Evolutionary conservation across 176 grass and related monocot species (phyloP), one percentile per base, ranked within the genome.

Genomic region (Poa annua): DNA sequence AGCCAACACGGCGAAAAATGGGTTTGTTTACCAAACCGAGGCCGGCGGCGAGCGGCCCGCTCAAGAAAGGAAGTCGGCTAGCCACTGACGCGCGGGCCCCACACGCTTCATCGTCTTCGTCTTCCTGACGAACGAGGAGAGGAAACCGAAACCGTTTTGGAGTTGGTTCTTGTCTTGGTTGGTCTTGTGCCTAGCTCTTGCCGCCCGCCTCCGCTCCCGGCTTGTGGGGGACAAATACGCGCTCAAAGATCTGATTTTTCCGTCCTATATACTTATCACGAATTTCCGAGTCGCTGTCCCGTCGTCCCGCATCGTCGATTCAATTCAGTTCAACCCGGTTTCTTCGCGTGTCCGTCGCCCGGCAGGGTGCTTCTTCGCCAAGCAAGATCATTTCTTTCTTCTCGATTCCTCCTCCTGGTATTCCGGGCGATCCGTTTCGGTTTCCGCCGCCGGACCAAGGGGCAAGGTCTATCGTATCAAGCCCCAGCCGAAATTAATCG

Each of bases 41-140:
- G 66, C 59, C 44, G 61, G 4, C 61, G 61, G 61, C 61, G 66
- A 45, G 5, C 0, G 20, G 67, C n/a, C n/a, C n/a, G n/a, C 67
- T 71, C 38, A 24, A 71, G 11, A 45, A 24, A 71, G 11, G 24
- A 70, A 70, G 67, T 71, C 67, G n/a, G 67, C 44, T 47, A 47
- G 11, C n/a, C 14, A 64, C 26, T 33, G 62, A 34, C 68, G 16
- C 26, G 68, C 68, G 41, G 68, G 21, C 6, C 68, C 68, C 68
- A 48, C 68, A 71, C 41, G 39, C 39, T 24, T 15, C 64, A 0
- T 32, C 61, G 0, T 16, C 61, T 39, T 39, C 65, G 33, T 68
- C 36, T 41, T 42, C 66, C 38, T 24, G 67, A 22, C 66, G 9
- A 42, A 22, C 0, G 5, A 29, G 59, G 4, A 42, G 10, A 5